Conservation (phyloP, 768 basidiomycete genomes). For the Lactifluus pinguis region DNA sequence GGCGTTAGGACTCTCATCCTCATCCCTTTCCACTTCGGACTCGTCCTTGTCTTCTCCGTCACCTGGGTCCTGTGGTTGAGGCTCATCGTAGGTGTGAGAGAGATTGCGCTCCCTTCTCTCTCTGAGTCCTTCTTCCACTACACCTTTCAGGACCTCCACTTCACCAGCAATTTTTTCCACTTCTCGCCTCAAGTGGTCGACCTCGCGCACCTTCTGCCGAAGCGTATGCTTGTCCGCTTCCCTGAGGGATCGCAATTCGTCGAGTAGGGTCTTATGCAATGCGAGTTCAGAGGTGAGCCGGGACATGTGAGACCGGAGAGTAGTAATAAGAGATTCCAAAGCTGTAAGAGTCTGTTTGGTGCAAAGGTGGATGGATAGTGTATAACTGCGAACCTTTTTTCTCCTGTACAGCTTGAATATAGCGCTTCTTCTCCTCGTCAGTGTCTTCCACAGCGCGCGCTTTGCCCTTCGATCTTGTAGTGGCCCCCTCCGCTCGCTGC, state of each 20-base stretch:
- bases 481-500: constrained; percentile 8
- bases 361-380: background rate
- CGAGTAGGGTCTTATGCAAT: constrained; percentile 62
- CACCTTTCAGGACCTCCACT: constrained; percentile 76
- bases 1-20: constrained; percentile 20
- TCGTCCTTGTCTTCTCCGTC: background rate
- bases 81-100: background rate
- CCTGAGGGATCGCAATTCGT: constrained; percentile 52
- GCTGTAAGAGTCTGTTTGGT: constrained; percentile 34
- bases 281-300: constrained; percentile 74
- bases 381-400: constrained; percentile 58
- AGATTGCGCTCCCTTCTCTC: constrained; percentile 52
- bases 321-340: constrained; percentile 68
- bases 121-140: constrained; percentile 80
- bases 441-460: constrained; percentile 22
- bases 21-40: constrained; percentile 20
- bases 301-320: constrained; percentile 64
- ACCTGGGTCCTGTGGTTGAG: background rate
- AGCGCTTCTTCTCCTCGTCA: constrained; percentile 32
- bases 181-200: constrained; percentile 58
- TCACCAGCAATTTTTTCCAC: constrained; percentile 79
- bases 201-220: constrained; percentile 53
- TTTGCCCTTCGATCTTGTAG: constrained; percentile 32
- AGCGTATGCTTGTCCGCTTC: constrained; percentile 53
- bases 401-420: constrained; percentile 75